A percentile compares a stretch with the other conserved stretches of the same genome.
phyloP scores from a whole-genome alignment of 176 grass and related monocot species.

The Tillandsia leiboldiana region DNA sequence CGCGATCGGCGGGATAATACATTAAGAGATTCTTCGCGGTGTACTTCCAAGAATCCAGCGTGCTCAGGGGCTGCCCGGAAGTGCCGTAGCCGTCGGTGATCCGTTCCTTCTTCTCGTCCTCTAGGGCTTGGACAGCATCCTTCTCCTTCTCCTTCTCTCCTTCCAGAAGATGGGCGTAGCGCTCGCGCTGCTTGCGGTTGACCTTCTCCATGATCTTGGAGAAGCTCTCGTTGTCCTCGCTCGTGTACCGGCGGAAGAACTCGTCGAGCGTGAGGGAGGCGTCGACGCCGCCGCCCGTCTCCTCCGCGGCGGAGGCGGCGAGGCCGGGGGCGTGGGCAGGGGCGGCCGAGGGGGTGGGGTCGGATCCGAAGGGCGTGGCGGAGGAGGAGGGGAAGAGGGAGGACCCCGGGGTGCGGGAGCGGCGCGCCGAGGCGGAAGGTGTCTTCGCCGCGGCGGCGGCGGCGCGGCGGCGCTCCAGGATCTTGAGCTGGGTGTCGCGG shows the following conservation, averaged over 20 bases:
- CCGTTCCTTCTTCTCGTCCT: slow-evolving; percentile 56
- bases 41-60: slow-evolving; percentile 60
- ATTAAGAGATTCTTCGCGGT: slow-evolving; percentile 87
- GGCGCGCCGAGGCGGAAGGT: neutral
- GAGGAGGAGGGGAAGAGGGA: slow-evolving; percentile 55
- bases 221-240: slow-evolving; percentile 96
- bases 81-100: slow-evolving; percentile 92
- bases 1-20: slow-evolving; percentile 71
- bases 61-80: slow-evolving; percentile 61
- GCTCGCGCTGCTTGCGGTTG: slow-evolving; percentile 61
- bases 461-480: slow-evolving; percentile 56
- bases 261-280: slow-evolving; percentile 53
- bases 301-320: neutral
- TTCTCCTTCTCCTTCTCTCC: slow-evolving; percentile 12
- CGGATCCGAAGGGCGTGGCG: slow-evolving; percentile 32
- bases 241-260: slow-evolving; percentile 71
- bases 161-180: slow-evolving; percentile 71
- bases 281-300: slow-evolving; percentile 35
- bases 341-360: slow-evolving; percentile 23
- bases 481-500: slow-evolving; percentile 89
- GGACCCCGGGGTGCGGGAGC: slow-evolving; percentile 37
- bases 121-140: slow-evolving; percentile 10
- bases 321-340: neutral
- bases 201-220: slow-evolving; percentile 80
- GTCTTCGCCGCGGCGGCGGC: slow-evolving; percentile 15